Evolutionary conservation across 2,329 filamentous ascomycete species (phyloP), one percentile per base, ranked within the genome.

Genomic region (Colletotrichum truncatum): DNA sequence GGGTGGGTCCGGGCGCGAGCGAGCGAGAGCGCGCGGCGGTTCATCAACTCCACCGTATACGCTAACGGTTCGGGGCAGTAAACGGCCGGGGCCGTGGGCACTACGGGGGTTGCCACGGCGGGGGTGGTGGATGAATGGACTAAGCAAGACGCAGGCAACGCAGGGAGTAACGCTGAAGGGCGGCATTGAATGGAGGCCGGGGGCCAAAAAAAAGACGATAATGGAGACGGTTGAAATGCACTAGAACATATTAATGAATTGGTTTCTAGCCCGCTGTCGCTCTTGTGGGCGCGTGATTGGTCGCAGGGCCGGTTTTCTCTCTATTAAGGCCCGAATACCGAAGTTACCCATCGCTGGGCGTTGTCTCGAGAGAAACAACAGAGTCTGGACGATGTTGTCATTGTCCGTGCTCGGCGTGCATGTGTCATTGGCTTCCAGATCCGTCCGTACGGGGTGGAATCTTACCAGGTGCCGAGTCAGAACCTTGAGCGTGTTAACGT

Each of bases 51-150:
- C 45, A 11, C 5, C 18, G 26, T n/a, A 21, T 48, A 16, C 58
- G 41, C 51, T 62, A 62, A 62, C 51, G 51, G 39, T 9, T 62
- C 52, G 39, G 58, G 56, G 46, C 56, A 46, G 7, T n/a, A 14
- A 30, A 46, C 32, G 51, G 51, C 41, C 30, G 32, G 58, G 39
- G 18, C 51, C 18, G 18, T 54, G 43, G 41, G 14, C 32, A 16
- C 12, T 36, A 45, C 28, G 25, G n/a, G 43, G 23, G 41, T 43
- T n/a, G n/a, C n/a, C n/a, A 38, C 49, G 49, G 49, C 30, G 49
- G 18, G 49, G 49, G 21, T n/a, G 49, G 49, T 25, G 30, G 34
- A 26, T 18, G 14, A n/a, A n/a, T n/a, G n/a, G n/a, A n/a, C 30
- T 32, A 7, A 12, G 34, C n/a, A 34, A 49, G 16, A n/a, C 46